These are phyloP conservation scores for Colletotrichum sp. DNA, from an alignment of 2,329 filamentous ascomycete species.

Conservation along the genomic window DNA sequence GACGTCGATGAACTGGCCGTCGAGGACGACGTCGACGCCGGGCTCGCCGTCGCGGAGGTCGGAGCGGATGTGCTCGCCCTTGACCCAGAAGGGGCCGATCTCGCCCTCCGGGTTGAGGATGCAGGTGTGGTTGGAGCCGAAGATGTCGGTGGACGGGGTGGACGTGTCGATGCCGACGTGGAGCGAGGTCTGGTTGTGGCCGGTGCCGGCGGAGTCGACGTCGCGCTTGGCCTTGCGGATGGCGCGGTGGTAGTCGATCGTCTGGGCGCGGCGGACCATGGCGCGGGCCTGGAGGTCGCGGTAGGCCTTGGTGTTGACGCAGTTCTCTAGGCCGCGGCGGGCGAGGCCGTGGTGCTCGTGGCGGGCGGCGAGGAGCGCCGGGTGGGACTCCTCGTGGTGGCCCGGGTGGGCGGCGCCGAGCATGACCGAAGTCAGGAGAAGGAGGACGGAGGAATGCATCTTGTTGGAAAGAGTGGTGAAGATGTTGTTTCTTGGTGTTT, in stretches of 20 bases:
- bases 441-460: slow-evolving; percentile 1
- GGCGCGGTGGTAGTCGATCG: slow-evolving; percentile 3
- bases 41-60: slow-evolving; percentile 10
- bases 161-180: slow-evolving; percentile 1
- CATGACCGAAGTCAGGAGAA: background rate
- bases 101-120: slow-evolving; percentile 51
- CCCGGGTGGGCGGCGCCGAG: slow-evolving; percentile 4
- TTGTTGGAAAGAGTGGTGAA: background rate
- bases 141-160: slow-evolving; percentile 26
- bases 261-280: slow-evolving; percentile 1
- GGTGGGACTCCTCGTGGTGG: slow-evolving; percentile 4
- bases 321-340: slow-evolving; percentile 1
- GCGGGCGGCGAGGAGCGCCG: background rate
- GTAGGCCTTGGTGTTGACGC: background rate
- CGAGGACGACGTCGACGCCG: slow-evolving; percentile 10
- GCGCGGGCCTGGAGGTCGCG: slow-evolving; percentile 7
- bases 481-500: background rate
- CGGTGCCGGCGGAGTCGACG: background rate
- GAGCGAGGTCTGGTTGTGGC: background rate
- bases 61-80: slow-evolving; percentile 12
- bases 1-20: slow-evolving; percentile 15
- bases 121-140: slow-evolving; percentile 43
- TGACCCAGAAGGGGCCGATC: slow-evolving; percentile 49
- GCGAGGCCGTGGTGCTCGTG: slow-evolving; percentile 5
- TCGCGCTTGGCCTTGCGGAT: slow-evolving; percentile 1